Base-by-base conservation (phyloP, 805 yeast genomes). In the Priceomyces carsonii region DNA sequence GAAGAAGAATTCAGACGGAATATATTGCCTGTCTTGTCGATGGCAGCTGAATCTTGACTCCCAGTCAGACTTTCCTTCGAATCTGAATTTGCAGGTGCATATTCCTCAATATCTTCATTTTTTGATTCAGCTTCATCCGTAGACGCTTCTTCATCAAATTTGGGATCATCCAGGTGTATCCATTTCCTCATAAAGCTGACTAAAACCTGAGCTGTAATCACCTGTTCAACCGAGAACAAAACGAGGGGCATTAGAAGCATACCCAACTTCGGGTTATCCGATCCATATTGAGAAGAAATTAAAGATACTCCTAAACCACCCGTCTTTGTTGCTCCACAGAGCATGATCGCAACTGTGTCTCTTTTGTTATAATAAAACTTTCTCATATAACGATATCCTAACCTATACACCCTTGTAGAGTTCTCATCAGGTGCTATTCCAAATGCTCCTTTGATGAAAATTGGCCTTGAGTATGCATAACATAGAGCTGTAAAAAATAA, bases 251-350 rank as follows among this genome's bases (percentile, higher is more conserved):
- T 88, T 26, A 89, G 63, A 26, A 89, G 60, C 34, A 75, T 74
- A 12, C 95, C 96, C 43, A 87, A 63, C 45, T 78, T 67, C 7
- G 72, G 66, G 47, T 75, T 77, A 29, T 71, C 51, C 4, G 75
- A 59, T 10, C 95, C 95, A 55, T 86, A 88, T 55, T 85, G 91
- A 0, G 91, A 77, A 1, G 89, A 71, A n/a, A 84, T 71, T 33
- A 88, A 66, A 1, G 95, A 84, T 3, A 88, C 95, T 23, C 96
- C 96, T 33, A 88, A 66, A 0, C 96, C 96, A 0, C 95, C 96
- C 1, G 96, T 88, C 58, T 88, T 89, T 2, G 96, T 95, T 4
- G 95, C 91, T 8, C 95, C 95, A 59, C 95, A 86, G 40, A 87
- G 71, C 83, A 88, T 75, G 33, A 89, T 74, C 8, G 90, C 72